A percentile compares a stretch with the other conserved stretches of the same genome.
phyloP scores from a whole-genome alignment of 768 basidiomycete genomes.

The Rubroboletus satanas region DNA sequence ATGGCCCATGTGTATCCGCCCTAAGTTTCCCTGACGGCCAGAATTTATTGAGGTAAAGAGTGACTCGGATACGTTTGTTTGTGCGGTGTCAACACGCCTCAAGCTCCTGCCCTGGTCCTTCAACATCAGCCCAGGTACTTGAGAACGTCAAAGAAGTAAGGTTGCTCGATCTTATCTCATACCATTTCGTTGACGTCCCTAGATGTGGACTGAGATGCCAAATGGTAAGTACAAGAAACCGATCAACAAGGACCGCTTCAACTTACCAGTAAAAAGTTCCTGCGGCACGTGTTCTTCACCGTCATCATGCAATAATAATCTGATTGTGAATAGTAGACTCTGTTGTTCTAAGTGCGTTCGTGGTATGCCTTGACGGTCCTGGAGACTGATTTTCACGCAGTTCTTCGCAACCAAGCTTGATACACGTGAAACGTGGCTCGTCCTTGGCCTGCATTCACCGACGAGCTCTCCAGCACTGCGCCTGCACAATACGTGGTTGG shows the following conservation, averaged over 20 bases:
- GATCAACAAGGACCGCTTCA: slow-evolving; percentile 98
- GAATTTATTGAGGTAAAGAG: background rate
- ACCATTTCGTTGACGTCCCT: slow-evolving; percentile 24
- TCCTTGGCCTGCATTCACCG: background rate
- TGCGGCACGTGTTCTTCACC: slow-evolving; percentile 53
- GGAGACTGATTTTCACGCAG: slow-evolving; percentile 43
- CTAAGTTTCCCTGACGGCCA: background rate
- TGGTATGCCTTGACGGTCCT: slow-evolving; percentile 11
- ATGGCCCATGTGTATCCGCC: slow-evolving; percentile 59
- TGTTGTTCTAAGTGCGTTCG: slow-evolving; percentile 84
- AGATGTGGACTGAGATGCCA: slow-evolving; percentile 99
- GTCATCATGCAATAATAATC: slow-evolving; percentile 4
- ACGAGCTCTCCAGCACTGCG: background rate
- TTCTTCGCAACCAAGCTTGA: slow-evolving; percentile 73
- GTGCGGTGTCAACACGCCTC: slow-evolving; percentile 27
- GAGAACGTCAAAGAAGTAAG: slow-evolving; percentile 97
- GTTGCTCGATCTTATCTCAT: slow-evolving; percentile 6
- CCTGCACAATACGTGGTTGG: background rate
- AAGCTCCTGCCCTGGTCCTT: slow-evolving; percentile 72
- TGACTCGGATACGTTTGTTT: slow-evolving; percentile 23
- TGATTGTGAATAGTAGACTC: slow-evolving; percentile 70
- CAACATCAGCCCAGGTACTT: slow-evolving; percentile 58
- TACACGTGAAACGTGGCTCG: background rate
- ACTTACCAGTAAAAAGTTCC: slow-evolving; percentile 89
- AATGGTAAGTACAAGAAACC: slow-evolving; percentile 99